phyloP scores from a whole-genome alignment of 225 moss, liverwort and hornwort genomes.

The Physcomitrellopsis africana region DNA sequence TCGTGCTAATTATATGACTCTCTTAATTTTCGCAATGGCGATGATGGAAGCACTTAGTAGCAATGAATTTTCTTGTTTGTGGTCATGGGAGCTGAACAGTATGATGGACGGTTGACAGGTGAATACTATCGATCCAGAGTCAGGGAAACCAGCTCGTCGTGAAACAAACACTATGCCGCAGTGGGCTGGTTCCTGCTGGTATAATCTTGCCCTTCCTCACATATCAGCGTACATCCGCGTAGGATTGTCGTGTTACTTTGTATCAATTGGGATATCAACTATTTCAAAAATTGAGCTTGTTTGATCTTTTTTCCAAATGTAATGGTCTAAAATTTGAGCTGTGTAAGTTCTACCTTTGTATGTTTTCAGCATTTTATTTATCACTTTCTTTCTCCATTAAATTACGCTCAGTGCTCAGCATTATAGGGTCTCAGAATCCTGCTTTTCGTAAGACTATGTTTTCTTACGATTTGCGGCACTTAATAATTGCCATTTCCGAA shows the following conservation, averaged over 20 bases:
- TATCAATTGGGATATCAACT: not conserved
- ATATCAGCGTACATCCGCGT: not conserved
- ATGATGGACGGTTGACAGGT: constrained; percentile 54
- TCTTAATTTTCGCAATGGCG: too few species aligned
- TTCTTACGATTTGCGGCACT: not conserved
- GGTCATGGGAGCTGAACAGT: constrained; percentile 11
- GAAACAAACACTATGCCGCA: constrained; percentile 99
- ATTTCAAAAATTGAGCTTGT: too few species aligned
- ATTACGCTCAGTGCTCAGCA: not conserved
- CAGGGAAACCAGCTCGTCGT: constrained; percentile 72
- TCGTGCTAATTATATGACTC: too few species aligned
- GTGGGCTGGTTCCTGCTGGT: constrained; percentile 99
- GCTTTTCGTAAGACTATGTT: not conserved
- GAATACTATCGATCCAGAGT: constrained; percentile 62
- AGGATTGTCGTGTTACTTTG: not conserved
- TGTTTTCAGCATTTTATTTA: too few species aligned
- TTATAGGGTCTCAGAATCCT: not conserved
- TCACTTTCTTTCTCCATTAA: not conserved
- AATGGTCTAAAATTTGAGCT: too few species aligned
- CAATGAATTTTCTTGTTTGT: not conserved
- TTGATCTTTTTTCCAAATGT: too few species aligned
- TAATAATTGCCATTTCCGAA: not conserved
- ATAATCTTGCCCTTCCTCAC: constrained; percentile 26
- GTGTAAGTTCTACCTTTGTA: too few species aligned
- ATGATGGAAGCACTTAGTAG: too few species aligned